phyloP scores from a whole-genome alignment of 2,329 filamentous ascomycete species.

The Hyphodiscus sp. region DNA sequence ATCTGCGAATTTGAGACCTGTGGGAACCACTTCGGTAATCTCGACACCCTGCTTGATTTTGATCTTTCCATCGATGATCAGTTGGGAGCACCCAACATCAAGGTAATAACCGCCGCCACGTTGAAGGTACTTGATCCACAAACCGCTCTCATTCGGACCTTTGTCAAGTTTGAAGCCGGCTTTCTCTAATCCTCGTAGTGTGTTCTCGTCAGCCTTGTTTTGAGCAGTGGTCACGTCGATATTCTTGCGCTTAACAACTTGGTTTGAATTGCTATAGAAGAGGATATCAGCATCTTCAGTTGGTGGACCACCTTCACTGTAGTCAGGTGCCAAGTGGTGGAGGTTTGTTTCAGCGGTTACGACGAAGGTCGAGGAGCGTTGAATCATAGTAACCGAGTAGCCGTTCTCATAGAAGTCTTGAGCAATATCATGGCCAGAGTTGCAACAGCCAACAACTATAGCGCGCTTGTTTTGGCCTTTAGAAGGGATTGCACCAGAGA shows the following conservation, averaged over 20 bases:
- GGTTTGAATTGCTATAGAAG: conserved; percentile 49
- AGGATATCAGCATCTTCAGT: conserved; percentile 61
- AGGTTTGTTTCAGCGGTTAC: conserved; percentile 44
- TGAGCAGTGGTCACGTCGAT: conserved; percentile 36
- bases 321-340: conserved; percentile 36
- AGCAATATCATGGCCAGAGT: conserved; percentile 63
- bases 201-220: conserved; percentile 30
- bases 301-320: conserved; percentile 41
- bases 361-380: conserved; percentile 60
- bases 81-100: conserved; percentile 44
- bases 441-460: conserved; percentile 61
- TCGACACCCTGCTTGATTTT: conserved; percentile 43
- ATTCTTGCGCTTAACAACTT: conserved; percentile 55
- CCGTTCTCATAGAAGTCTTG: conserved; percentile 63
- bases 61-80: conserved; percentile 47
- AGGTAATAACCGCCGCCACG: conserved; percentile 53
- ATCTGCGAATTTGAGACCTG: conserved; percentile 36
- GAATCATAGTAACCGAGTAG: conserved; percentile 61
- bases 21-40: conserved; percentile 36
- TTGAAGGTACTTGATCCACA: conserved; percentile 53
- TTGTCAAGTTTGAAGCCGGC: conserved; percentile 53
- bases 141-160: conserved; percentile 47
- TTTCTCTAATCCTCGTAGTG: conserved; percentile 43
- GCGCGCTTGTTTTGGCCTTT: conserved; percentile 49
- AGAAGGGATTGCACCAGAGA: conserved; percentile 42